A percentile compares a stretch with the other conserved stretches of the same genome.
phyloP scores from a whole-genome alignment of 257 asterid species.

The Solanum tarapatanum region DNA sequence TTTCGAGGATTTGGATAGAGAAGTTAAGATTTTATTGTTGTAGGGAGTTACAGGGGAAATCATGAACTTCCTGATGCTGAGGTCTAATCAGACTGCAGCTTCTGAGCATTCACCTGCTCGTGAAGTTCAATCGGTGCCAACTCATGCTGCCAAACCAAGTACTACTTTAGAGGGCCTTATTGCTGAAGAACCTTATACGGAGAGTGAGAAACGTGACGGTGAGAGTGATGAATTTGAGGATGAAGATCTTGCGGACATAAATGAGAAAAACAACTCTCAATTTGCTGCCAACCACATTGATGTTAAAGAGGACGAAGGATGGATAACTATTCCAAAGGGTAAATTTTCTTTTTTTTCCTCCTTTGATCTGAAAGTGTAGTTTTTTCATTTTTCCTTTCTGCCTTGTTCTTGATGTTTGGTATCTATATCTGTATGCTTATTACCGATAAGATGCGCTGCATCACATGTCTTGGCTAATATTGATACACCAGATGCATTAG shows the following conservation, averaged over 20 bases:
- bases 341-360: slow-evolving; percentile 15
- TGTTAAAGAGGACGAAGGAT: slow-evolving; percentile 70
- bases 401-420: background rate
- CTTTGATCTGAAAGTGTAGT: background rate
- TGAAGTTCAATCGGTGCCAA: slow-evolving; percentile 31
- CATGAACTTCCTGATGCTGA: slow-evolving; percentile 88
- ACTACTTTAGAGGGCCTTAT: slow-evolving; percentile 51
- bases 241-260: slow-evolving; percentile 23
- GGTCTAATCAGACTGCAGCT: slow-evolving; percentile 71
- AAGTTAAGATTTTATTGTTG: background rate
- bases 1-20: background rate
- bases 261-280: slow-evolving; percentile 25
- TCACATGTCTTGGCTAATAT: background rate
- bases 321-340: slow-evolving; percentile 67
- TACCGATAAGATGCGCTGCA: background rate
- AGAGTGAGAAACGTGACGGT: slow-evolving; percentile 24
- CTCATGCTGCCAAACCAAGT: slow-evolving; percentile 28
- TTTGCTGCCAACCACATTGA: slow-evolving; percentile 51
- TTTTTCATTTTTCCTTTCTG: background rate
- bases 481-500: background rate
- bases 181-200: slow-evolving; percentile 42
- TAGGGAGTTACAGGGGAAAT: slow-evolving; percentile 31
- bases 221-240: slow-evolving; percentile 35
- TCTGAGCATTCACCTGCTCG: slow-evolving; percentile 37
- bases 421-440: background rate